These are phyloP conservation scores for Penicillium atrosanguineum DNA, from an alignment of 495 filamentous ascomycete genomes.

Conservation along the genomic window DNA sequence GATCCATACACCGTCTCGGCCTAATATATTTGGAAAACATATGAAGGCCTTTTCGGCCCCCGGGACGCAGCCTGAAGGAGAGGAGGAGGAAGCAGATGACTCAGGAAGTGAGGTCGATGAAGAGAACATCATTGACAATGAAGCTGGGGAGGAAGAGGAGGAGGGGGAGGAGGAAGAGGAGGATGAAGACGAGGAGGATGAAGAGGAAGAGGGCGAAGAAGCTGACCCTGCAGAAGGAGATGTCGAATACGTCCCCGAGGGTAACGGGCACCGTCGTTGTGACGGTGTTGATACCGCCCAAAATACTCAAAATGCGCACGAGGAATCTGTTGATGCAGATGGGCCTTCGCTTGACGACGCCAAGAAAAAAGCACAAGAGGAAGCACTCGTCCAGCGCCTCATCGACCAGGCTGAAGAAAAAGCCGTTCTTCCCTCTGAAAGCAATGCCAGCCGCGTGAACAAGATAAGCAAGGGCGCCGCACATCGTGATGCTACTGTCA, in stretches of 20 bases:
- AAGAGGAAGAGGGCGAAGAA: constrained; percentile 10
- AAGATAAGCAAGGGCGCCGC: constrained; percentile 59
- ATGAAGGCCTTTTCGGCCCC: constrained; percentile 75
- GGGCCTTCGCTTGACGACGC: constrained; percentile 59
- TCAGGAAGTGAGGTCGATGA: constrained; percentile 32
- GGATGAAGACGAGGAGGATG: constrained; percentile 13
- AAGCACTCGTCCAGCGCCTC: constrained; percentile 60
- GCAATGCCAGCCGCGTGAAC: constrained; percentile 59
- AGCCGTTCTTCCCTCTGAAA: constrained; percentile 49
- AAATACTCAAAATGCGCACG: background rate
- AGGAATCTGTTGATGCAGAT: constrained; percentile 22
- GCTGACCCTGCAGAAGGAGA: too few relatives aligned
- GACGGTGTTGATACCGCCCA: constrained; percentile 14
- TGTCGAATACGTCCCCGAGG: constrained; percentile 7
- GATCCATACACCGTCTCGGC: constrained; percentile 42
- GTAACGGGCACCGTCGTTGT: background rate
- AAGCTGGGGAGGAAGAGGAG: constrained; percentile 22
- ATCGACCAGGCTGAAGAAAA: constrained; percentile 63
- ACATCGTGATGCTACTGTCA: constrained; percentile 65
- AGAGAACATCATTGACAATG: constrained; percentile 28
- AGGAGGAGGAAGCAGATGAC: constrained; percentile 25
- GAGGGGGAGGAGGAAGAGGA: constrained; percentile 22
- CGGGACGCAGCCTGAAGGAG: constrained; percentile 44
- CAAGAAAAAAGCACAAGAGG: constrained; percentile 63
- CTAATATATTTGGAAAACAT: constrained; percentile 60